Conservation (phyloP, 108 stramenopile species). For the Skeletonema costatum region DNA sequence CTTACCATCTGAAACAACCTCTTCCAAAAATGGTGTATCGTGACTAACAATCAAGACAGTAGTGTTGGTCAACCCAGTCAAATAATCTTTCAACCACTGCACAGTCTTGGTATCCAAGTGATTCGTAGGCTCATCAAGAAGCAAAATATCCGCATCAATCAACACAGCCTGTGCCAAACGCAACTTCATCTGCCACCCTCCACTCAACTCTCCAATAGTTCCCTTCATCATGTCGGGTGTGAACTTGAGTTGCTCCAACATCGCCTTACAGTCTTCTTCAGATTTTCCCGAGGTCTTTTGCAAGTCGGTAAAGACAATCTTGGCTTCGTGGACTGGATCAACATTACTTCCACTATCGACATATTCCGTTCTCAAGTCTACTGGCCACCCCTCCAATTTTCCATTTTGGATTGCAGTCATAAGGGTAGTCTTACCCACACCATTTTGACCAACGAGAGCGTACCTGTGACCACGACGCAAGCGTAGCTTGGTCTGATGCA, state of each 20-base stretch:
- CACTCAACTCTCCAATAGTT: slow-evolving; percentile 91
- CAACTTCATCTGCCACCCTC: slow-evolving; percentile 99
- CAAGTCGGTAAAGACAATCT: slow-evolving; percentile 66
- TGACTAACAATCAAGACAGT: slow-evolving; percentile 92
- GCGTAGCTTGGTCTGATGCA: slow-evolving; percentile 93
- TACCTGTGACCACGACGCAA: slow-evolving; percentile 96
- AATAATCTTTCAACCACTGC: slow-evolving; percentile 88
- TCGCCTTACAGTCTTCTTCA: slow-evolving; percentile 75
- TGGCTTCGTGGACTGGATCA: slow-evolving; percentile 87
- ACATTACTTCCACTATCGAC: slow-evolving; percentile 95
- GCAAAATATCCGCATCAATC: slow-evolving; percentile 90
- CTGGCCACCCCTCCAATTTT: slow-evolving; percentile 97
- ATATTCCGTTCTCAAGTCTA: slow-evolving; percentile 88
- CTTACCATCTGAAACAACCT: slow-evolving; percentile 83
- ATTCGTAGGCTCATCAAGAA: slow-evolving; percentile 93
- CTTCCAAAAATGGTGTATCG: slow-evolving; percentile 94
- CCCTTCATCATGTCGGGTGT: slow-evolving; percentile 86
- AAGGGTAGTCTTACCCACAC: slow-evolving; percentile 97
- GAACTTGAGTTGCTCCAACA: slow-evolving; percentile 80
- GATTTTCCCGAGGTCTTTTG: slow-evolving; percentile 43
- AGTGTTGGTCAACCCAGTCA: slow-evolving; percentile 72
- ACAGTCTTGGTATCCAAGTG: slow-evolving; percentile 87
- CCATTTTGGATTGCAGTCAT: slow-evolving; percentile 98
- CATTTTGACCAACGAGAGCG: slow-evolving; percentile 96
- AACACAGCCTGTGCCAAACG: slow-evolving; percentile 79